Evolutionary conservation across 768 basidiomycete genomes (phyloP).

Genomic region (Mycena belliarum): DNA sequence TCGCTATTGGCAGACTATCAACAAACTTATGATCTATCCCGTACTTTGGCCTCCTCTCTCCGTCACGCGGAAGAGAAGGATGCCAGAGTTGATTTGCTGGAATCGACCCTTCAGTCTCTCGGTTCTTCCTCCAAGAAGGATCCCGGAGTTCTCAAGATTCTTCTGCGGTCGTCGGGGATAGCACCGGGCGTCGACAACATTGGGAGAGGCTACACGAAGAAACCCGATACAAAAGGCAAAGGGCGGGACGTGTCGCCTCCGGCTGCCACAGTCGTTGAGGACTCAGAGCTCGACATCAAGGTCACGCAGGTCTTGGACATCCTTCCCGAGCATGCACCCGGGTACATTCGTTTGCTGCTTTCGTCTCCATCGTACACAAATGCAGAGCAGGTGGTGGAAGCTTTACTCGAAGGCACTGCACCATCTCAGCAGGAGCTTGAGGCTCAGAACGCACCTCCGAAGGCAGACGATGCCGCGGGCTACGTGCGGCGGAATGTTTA

Average conservation of each 20-base stretch:
- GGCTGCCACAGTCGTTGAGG: slow-evolving; percentile 23
- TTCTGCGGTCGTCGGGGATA: slow-evolving; percentile 62
- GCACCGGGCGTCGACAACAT: slow-evolving; percentile 40
- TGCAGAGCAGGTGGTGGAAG: slow-evolving; percentile 65
- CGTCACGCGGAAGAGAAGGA: slow-evolving; percentile 53
- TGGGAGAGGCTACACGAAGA: slow-evolving; percentile 23
- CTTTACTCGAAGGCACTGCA: slow-evolving; percentile 75
- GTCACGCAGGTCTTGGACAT: slow-evolving; percentile 76
- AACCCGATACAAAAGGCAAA: slow-evolving; percentile 41
- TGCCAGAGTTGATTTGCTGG: slow-evolving; percentile 57
- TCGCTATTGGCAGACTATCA: slow-evolving; percentile 75
- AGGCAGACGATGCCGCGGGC: slow-evolving; percentile 24
- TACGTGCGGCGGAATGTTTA: slow-evolving; percentile 70
- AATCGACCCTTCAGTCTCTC: slow-evolving; percentile 48
- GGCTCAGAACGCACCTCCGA: slow-evolving; percentile 19
- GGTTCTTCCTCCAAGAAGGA: slow-evolving; percentile 32
- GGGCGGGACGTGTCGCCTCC: slow-evolving; percentile 33
- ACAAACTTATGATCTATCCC: slow-evolving; percentile 59
- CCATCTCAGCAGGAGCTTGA: slow-evolving; percentile 38
- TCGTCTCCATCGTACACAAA: slow-evolving; percentile 49
- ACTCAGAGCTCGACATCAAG: slow-evolving; percentile 54
- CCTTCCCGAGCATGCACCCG: slow-evolving; percentile 58
- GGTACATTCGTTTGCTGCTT: slow-evolving; percentile 63
- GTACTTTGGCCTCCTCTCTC: slow-evolving; percentile 47
- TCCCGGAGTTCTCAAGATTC: slow-evolving; percentile 61